Evolutionary conservation across 176 grass and related monocot species (phyloP), one percentile per base, ranked within the genome.

Genomic region (Dendrocalamus sinicus): DNA sequence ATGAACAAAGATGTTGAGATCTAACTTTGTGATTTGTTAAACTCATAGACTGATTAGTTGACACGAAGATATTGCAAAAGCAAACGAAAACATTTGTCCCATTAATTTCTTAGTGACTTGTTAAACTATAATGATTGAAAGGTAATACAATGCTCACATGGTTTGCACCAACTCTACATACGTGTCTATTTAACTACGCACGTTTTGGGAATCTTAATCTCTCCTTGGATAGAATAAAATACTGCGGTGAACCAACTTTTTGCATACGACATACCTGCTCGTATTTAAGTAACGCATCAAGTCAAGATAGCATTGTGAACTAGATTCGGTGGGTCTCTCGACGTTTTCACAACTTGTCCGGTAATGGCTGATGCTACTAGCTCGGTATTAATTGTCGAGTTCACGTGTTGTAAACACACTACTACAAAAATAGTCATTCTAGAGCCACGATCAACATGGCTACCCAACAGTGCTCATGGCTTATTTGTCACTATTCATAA

Each of bases 241-340:
- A 73, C 76, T 51, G 48, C 6, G 76, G 72, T 14, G 61, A 76
- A 44, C 30, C 15, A 76, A 14, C 60, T 28, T 39, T 66, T 67
- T 54, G 60, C 32, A 43, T 40, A 4, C 48, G 37, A 73, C 59
- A 57, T 66, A 79, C 24, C 35, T 28, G 76, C 45, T 58, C 58
- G 6, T 14, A 70, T 47, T 79, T 46, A 73, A 74, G 24, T 63
- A 76, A 68, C 41, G 51, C 61, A 70, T 40, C 72, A 7, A 47
- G 81, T 67, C n/a, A 72, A 41, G 76, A 32, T 59, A 66, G 74
- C 59, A 22, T 73, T 75, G 59, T 20, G 32, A 60, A 8, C 78
- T 89, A 80, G 76, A 89, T 85, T 89, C 50, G 76, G 39, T 68
- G 69, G 82, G 77, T 78, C 41, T 66, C 67, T 52, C 54, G 20